Conservation (phyloP, 2,329 filamentous ascomycete species). For the Knufia petricola region DNA sequence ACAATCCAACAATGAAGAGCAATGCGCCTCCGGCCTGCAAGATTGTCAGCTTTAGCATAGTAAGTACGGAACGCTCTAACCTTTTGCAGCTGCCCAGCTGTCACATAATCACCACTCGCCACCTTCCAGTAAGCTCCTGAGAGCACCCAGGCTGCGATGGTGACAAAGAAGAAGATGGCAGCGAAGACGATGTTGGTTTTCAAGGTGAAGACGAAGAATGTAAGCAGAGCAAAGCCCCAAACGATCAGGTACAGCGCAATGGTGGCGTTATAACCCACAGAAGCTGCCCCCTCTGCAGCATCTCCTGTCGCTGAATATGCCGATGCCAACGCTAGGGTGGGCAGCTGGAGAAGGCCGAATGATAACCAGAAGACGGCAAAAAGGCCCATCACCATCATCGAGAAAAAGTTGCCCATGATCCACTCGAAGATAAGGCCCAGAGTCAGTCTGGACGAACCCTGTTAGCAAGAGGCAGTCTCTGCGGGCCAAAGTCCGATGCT, state of each 20-base stretch:
- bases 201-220: constrained; percentile 21
- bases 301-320: constrained; percentile 17
- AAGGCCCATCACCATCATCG: constrained; percentile 21
- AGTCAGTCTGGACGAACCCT: no score
- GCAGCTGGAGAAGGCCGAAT: constrained; percentile 20
- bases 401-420: constrained; percentile 22
- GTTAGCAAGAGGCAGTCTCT: no score
- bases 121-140: constrained; percentile 22
- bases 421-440: constrained; percentile 20
- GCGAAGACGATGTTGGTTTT: constrained; percentile 21
- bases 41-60: not conserved
- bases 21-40: constrained; percentile 19
- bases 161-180: constrained; percentile 19
- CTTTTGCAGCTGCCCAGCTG: constrained; percentile 16
- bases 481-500: no score
- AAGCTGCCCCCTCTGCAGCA: constrained; percentile 13
- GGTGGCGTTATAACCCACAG: constrained; percentile 19
- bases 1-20: constrained; percentile 17
- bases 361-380: constrained; percentile 21
- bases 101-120: constrained; percentile 16
- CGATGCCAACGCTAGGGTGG: constrained; percentile 18
- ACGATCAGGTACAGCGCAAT: constrained; percentile 20
- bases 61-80: constrained; percentile 9
- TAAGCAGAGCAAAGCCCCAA: constrained; percentile 21
- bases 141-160: constrained; percentile 17